Base-by-base conservation (phyloP, 495 filamentous ascomycete genomes). In the Penicillium atrosanguineum region DNA sequence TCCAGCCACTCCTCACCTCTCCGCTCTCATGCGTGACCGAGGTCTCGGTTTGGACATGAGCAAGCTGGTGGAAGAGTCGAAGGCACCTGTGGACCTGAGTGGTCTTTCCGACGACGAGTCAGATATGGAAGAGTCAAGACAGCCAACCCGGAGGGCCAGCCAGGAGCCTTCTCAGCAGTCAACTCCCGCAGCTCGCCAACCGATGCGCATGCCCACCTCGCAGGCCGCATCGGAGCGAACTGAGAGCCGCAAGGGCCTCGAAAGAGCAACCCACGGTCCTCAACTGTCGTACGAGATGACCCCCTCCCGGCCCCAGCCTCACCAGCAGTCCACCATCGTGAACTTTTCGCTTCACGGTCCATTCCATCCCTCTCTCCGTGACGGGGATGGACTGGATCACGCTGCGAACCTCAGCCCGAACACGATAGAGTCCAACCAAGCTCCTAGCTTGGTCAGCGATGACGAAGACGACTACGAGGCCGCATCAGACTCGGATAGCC, bases 381-480 rank as follows among this genome's bases (percentile, higher is more conserved):
- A 77, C 45, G 67, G 76, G 15, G 79, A 80, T 14, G 71, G 78
- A 26, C 65, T 83, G 50, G 80, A 84, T 44, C 74, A 73, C 25
- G 43, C 63, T 29, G 59, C 79, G 11, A 87, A 90, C 46, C 73
- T 94, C 34, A 93, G 88, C 60, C 91, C 91, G 7, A 83, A 90
- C 56, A 90, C 90, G 6, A 73, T 87, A 28, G 83, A 89, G 31
- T 89, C 88, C 60, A 91, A 93, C 66, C 79, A 79, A 39, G 87
- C 88, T 11, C 91, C 91, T 12, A 93, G 89, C 39, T 74, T 96
- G 48, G 89, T 95, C 56, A 92, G 88, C 71, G 91, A 96, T 67
- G 87, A 92, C 64, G 87, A 84, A 48, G 86, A 88, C 60, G 88
- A 91, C 60, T 85, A 84, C 53, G 80, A 77, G 45, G 78, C 71